These are phyloP conservation scores for Botrytis squamosa DNA, from an alignment of 2,329 filamentous ascomycete genomes.

Conservation along the genomic window DNA sequence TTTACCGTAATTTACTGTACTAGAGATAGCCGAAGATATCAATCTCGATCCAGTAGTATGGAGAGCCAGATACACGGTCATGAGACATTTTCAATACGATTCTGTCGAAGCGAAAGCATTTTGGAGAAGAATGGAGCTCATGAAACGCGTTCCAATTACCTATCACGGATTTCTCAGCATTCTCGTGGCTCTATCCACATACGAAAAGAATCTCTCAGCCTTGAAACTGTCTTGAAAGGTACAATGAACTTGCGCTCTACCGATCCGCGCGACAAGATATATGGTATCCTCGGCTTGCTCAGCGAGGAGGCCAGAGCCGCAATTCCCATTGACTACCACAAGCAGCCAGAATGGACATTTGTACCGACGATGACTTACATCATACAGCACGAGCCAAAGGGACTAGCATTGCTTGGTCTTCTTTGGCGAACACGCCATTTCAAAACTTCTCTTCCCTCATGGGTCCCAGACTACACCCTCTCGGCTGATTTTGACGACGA, in stretches of 20 bases:
- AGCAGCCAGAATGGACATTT: constrained; percentile 19
- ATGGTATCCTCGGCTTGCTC: constrained; percentile 21
- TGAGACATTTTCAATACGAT: constrained; percentile 16
- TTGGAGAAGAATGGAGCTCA: constrained; percentile 21
- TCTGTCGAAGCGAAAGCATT: constrained; percentile 16
- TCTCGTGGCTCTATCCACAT: constrained; percentile 16
- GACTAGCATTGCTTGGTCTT: constrained; percentile 18
- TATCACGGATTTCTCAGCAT: constrained; percentile 21
- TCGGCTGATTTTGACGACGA: constrained; percentile 14
- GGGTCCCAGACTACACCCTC: constrained; percentile 21
- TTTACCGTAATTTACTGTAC: neutral
- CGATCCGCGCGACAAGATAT: constrained; percentile 23
- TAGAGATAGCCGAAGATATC: neutral
- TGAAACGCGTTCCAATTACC: constrained; percentile 9
- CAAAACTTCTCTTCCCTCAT: constrained; percentile 17
- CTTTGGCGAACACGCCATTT: constrained; percentile 17
- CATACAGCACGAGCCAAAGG: constrained; percentile 14
- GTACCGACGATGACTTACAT: constrained; percentile 20
- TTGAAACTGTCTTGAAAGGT: constrained; percentile 13
- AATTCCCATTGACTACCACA: constrained; percentile 20
- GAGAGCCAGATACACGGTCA: constrained; percentile 10
- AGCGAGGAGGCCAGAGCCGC: constrained; percentile 8
- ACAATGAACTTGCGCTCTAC: constrained; percentile 23
- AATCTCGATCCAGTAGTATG: neutral
- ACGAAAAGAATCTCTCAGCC: neutral